Base-by-base conservation (phyloP, 129 eudicot species). In the Helichrysum umbraculigerum region DNA sequence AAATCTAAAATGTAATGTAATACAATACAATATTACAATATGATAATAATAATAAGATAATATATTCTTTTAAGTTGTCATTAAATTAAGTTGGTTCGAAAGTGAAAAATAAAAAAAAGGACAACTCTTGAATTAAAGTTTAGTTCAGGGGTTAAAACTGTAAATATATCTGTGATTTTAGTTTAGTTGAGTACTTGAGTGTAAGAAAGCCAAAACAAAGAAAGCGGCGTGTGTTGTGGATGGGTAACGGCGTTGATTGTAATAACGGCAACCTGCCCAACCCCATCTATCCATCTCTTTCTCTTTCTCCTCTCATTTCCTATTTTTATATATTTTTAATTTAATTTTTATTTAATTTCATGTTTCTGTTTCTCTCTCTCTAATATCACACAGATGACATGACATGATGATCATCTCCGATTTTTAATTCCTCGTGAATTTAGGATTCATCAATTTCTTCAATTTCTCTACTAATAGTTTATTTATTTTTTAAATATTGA, bases 181-280 rank as follows among this genome's bases (percentile, higher is more conserved):
- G 66, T 34, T 22, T 29, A 58, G 63, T 58, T n/a, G n/a, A n/a
- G n/a, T n/a, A n/a, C n/a, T 2, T 8, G 19, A 28, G 5, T 20
- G 19, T 57, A 54, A 54, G 19, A 52, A 56, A 60, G 3, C 1
- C 2, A 30, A 60, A 57, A 25, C 9, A 35, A 66, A 75, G 32
- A 77, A 70, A 70, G 25, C 76, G 54, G 54, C 76, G 76, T 33
- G 75, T 76, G 80, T 66, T 67, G 74, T 67, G 74, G 80, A 69
- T 37, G 71, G 70, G 32, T 80, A 80, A 80, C 79, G 79, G 74
- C 83, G 79, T 79, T 79, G 71, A 71, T 71, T 50, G 77, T 71
- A 73, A 65, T 66, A 80, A 80, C 79, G 74, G 75, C 79, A 80
- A 73, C 79, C 75, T 66, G 65, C 72, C 82, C 66, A 63, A 70